phyloP scores from a whole-genome alignment of 129 eudicot genomes.

The Heracleum sosnowskyi region DNA sequence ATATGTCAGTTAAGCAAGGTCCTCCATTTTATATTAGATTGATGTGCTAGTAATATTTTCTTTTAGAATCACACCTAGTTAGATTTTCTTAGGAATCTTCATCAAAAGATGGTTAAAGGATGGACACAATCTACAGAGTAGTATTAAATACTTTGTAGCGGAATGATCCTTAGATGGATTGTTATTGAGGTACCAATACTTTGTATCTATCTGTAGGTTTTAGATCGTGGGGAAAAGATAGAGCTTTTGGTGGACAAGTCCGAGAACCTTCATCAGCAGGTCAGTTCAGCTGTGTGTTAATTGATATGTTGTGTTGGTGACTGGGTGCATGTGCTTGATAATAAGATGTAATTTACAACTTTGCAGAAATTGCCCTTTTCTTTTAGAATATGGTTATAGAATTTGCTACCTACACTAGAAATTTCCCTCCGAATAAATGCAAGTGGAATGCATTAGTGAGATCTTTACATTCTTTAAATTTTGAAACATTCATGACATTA shows the following conservation, averaged over 20 bases:
- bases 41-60: too few species aligned
- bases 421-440: neutral
- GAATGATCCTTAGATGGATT: neutral
- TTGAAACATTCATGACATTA: neutral
- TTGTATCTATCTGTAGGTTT: slow-evolving; percentile 17
- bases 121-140: too few species aligned
- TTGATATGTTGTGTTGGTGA: neutral
- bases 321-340: neutral
- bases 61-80: too few species aligned
- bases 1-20: too few species aligned
- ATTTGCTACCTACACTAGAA: neutral
- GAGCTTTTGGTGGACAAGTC: slow-evolving; percentile 42
- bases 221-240: slow-evolving; percentile 42
- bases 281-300: neutral
- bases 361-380: neutral
- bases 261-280: slow-evolving; percentile 43
- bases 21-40: too few species aligned
- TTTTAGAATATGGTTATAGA: neutral
- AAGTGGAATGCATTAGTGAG: neutral
- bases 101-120: too few species aligned
- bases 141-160: too few species aligned
- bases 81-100: too few species aligned
- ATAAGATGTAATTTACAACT: neutral
- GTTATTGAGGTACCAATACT: neutral
- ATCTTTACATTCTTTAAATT: neutral